Evolutionary conservation across 257 asterid species (phyloP).

Genomic region (Haberlea rhodopensis): DNA sequence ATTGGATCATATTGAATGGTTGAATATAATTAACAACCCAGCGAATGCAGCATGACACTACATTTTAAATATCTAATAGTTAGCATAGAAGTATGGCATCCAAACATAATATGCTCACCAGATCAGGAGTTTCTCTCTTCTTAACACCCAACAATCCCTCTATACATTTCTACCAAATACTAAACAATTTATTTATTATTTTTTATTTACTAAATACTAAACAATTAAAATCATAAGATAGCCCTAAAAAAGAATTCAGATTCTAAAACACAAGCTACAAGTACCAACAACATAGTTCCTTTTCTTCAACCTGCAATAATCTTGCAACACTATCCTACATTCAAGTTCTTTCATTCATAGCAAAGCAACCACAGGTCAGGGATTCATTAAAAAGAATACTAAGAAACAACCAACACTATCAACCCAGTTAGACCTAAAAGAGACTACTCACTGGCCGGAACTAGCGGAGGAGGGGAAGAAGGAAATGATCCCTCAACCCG

Average conservation of each 20-base stretch:
- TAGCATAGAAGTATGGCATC: background rate
- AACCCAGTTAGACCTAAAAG: constrained; percentile 26
- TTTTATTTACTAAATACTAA: no score
- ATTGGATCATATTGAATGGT: background rate
- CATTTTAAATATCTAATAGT: background rate
- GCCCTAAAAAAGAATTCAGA: background rate
- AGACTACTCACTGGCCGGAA: constrained; percentile 61
- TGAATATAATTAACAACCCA: no score
- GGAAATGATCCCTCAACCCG: constrained; percentile 44
- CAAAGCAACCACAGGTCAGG: constrained; percentile 19
- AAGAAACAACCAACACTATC: constrained; percentile 6
- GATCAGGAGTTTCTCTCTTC: no score
- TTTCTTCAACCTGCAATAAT: constrained; percentile 8
- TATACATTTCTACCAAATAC: background rate
- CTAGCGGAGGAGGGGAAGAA: constrained; percentile 37
- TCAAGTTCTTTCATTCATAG: background rate
- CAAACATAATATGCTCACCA: no score
- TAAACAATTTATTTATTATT: no score
- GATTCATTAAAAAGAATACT: background rate
- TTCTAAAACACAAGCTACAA: constrained; percentile 14
- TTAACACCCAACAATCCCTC: no score
- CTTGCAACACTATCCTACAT: constrained; percentile 22
- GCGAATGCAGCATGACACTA: background rate
- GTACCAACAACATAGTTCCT: constrained; percentile 11
- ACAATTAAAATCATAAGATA: background rate